Evolutionary conservation across 306 rosid genomes (phyloP), one percentile per base, ranked within the genome.

Genomic region (Cicer chorassanicum): DNA sequence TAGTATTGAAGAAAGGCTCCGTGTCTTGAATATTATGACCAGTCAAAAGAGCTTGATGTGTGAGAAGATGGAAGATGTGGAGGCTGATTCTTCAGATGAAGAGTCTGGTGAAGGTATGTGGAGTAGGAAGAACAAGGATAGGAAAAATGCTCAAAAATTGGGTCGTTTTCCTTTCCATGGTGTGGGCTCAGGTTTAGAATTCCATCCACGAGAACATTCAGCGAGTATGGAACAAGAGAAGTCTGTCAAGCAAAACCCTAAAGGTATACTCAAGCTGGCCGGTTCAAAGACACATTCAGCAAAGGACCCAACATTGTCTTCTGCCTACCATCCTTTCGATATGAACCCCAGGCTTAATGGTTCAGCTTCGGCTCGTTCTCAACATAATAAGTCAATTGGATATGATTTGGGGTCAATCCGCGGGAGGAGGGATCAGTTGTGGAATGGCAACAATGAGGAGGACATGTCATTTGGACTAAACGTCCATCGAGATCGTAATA

Each of bases 1-100:
- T 76, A 88, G 96, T 87, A 92, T 92, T 59, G 98, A 92, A 61
- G 99, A 90, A 90, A 84, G 84, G 84, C 98, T 95, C n/a, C 96
- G 92, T 68, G 87, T 95, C 60, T 73, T 95, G 78, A 92, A 89
- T 81, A 91, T 90, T 60, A 88, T 84, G 93, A 87, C 80, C 78
- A 90, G 90, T 85, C 91, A 92, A 55, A 92, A 89, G 89, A 92
- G 97, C 88, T 92, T 92, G 87, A 88, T 87, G 89, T 65, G 78
- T 70, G 99, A 95, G 88, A 93, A 84, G 85, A 83, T 75, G 80
- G 96, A 92, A 49, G 90, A 87, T 75, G 41, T 89, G 87, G 87
- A 78, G 73, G 79, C 85, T 43, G 93, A 81, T 75, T 84, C 93
- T 7, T 95, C 98, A 19, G 98, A 84, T 53, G 88, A 88, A 79